Evolutionary conservation across 2,329 filamentous ascomycete species (phyloP).

Genomic region (Furcasterigmium sp.): DNA sequence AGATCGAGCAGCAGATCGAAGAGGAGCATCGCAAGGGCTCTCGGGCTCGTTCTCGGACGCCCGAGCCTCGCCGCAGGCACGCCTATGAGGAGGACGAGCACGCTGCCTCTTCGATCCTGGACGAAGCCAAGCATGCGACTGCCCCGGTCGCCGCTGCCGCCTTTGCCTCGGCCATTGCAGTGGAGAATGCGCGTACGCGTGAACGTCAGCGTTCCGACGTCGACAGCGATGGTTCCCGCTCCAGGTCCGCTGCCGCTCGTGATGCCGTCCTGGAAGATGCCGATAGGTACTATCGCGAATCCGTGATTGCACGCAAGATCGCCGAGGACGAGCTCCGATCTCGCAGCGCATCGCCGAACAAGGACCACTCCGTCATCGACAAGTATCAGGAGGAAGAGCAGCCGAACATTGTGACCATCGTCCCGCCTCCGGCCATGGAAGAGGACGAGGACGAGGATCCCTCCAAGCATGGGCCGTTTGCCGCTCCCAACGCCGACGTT

Average conservation of each 20-base stretch:
- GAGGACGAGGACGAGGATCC: conserved; percentile 40
- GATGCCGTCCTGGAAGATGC: conserved; percentile 52
- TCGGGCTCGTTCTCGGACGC: conserved; percentile 15
- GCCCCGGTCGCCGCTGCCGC: conserved; percentile 41
- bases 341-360: conserved; percentile 40
- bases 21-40: conserved; percentile 19
- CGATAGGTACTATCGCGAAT: conserved; percentile 52
- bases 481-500: conserved; percentile 59
- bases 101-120: conserved; percentile 36
- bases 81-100: conserved; percentile 32
- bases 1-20: conserved; percentile 29
- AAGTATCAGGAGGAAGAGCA: conserved; percentile 42
- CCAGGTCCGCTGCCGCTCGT: conserved; percentile 20
- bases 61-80: conserved; percentile 11
- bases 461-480: conserved; percentile 36
- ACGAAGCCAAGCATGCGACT: conserved; percentile 42
- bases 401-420: conserved; percentile 36
- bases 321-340: conserved; percentile 49
- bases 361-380: conserved; percentile 46
- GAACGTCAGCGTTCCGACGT: conserved; percentile 24
- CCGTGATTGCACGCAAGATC: conserved; percentile 46
- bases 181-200: conserved; percentile 31
- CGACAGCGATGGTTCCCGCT: conserved; percentile 26
- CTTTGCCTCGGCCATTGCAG: conserved; percentile 40
- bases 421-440: conserved; percentile 38